Conservation (phyloP, 2,329 filamentous ascomycete genomes). For the Fusarium subtropicale region DNA sequence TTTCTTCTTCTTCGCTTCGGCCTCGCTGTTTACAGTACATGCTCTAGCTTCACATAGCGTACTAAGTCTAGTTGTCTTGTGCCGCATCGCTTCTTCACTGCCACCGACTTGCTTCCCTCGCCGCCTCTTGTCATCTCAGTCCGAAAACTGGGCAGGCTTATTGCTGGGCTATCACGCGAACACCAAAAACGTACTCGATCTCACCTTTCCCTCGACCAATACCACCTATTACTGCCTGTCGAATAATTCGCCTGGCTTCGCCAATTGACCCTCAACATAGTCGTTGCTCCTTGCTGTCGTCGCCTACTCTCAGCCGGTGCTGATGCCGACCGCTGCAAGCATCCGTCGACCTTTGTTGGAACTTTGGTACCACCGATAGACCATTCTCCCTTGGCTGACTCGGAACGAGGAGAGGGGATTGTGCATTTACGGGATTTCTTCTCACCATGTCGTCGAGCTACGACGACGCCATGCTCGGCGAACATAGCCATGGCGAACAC, state of each 20-base stretch:
- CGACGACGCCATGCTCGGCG: conserved; percentile 56
- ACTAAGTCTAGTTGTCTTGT: conserved; percentile 41
- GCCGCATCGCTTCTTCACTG: conserved; percentile 47
- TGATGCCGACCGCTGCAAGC: conserved; percentile 55
- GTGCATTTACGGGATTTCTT: conserved; percentile 44
- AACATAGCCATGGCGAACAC: conserved; percentile 52
- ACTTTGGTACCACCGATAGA: conserved; percentile 51
- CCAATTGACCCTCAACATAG: conserved; percentile 48
- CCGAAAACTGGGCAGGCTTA: conserved; percentile 39
- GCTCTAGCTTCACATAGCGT: conserved; percentile 41
- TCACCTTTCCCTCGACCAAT: conserved; percentile 32
- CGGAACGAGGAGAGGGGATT: conserved; percentile 46
- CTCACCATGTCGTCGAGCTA: conserved; percentile 61
- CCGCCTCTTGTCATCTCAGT: conserved; percentile 37
- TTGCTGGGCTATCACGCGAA: conserved; percentile 48
- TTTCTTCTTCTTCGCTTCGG: conserved; percentile 35
- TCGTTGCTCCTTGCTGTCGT: conserved; percentile 22
- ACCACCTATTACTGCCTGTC: conserved; percentile 33
- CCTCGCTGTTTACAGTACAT: conserved; percentile 39
- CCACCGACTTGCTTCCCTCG: conserved; percentile 45
- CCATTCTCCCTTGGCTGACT: conserved; percentile 37
- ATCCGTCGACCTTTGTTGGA: conserved; percentile 50
- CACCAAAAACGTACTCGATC: conserved; percentile 36
- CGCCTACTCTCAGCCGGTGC: conserved; percentile 46
- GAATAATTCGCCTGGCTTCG: conserved; percentile 18